These are phyloP conservation scores for Saccharomyces uvarum DNA, from an alignment of 1,139 yeast genomes.

Conservation along the genomic window DNA sequence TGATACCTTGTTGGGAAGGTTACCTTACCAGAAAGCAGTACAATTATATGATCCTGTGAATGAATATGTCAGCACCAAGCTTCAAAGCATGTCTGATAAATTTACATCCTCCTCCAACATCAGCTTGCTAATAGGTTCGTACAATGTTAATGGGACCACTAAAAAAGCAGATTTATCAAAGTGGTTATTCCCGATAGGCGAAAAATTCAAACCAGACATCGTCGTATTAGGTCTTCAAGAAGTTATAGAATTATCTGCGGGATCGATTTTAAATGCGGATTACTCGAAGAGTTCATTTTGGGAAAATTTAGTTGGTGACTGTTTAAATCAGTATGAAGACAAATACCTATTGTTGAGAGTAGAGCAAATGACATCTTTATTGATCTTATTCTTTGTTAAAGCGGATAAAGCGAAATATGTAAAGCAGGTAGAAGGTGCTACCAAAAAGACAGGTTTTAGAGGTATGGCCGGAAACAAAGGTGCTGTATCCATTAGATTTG, in stretches of 20 bases:
- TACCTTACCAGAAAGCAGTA: constrained; percentile 64
- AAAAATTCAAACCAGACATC: constrained; percentile 49
- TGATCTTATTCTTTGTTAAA: constrained; percentile 59
- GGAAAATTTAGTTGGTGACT: constrained; percentile 51
- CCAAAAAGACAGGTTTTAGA: constrained; percentile 89
- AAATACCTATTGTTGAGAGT: constrained; percentile 67
- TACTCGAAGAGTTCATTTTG: constrained; percentile 54
- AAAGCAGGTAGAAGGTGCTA: constrained; percentile 63
- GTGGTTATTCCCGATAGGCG: constrained; percentile 77
- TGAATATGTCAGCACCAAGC: constrained; percentile 68
- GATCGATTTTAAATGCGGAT: constrained; percentile 68
- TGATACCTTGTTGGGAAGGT: constrained; percentile 76
- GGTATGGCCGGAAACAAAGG: constrained; percentile 97
- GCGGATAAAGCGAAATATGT: constrained; percentile 48
- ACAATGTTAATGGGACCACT: constrained; percentile 72
- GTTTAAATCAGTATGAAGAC: constrained; percentile 42
- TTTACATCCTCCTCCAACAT: constrained; percentile 58
- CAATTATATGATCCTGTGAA: constrained; percentile 79
- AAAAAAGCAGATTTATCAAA: constrained; percentile 47
- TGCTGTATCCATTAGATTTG: constrained; percentile 77
- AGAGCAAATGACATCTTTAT: constrained; percentile 82
- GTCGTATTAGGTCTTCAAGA: constrained; percentile 89
- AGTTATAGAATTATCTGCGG: constrained; percentile 85
- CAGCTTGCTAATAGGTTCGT: constrained; percentile 73
- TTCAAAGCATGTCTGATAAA: constrained; percentile 42